These are phyloP conservation scores for Podosphaera aphanis DNA, from an alignment of 2,329 filamentous ascomycete genomes.

Conservation along the genomic window DNA sequence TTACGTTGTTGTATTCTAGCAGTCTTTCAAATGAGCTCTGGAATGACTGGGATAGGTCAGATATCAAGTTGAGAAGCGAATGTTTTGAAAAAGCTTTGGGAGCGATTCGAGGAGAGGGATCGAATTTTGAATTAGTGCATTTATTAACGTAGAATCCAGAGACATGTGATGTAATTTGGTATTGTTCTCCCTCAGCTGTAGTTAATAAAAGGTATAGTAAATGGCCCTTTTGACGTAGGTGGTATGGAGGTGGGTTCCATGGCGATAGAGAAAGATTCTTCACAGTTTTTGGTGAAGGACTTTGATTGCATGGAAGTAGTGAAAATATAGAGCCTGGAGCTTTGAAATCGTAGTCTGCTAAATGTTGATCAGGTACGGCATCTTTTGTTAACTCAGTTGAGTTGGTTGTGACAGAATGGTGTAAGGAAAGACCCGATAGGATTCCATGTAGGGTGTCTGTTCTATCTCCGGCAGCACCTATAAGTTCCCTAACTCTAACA, in stretches of 20 bases:
- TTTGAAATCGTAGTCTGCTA: conserved; percentile 57
- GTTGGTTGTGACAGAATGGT: conserved; percentile 40
- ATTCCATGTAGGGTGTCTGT: conserved; percentile 74
- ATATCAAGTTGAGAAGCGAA: conserved; percentile 63
- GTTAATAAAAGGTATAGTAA: conserved; percentile 73
- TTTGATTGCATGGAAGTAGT: conserved; percentile 43
- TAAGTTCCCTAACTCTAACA: conserved; percentile 71
- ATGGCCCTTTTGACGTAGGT: conserved; percentile 77
- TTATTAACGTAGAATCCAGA: conserved; percentile 96
- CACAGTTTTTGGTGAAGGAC: conserved; percentile 63
- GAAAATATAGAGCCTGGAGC: conserved; percentile 42
- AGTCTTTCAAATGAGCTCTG: conserved; percentile 49
- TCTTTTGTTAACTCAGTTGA: conserved; percentile 4
- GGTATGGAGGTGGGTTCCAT: conserved; percentile 90
- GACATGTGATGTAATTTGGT: conserved; percentile 79
- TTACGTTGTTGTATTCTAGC: conserved; percentile 63
- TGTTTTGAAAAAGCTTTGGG: conserved; percentile 64
- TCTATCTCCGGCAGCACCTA: conserved; percentile 74
- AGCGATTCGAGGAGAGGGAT: conserved; percentile 56
- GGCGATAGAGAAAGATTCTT: conserved; percentile 72
- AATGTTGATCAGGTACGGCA: conserved; percentile 25
- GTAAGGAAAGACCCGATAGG: conserved; percentile 62
- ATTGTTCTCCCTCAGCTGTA: conserved; percentile 84
- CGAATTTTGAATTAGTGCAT: conserved; percentile 84
- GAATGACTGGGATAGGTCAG: conserved; percentile 66